Evolutionary conservation across 805 yeast species (phyloP), one percentile per base, ranked within the genome.

Genomic region (Metschnikowia gelsemii): DNA sequence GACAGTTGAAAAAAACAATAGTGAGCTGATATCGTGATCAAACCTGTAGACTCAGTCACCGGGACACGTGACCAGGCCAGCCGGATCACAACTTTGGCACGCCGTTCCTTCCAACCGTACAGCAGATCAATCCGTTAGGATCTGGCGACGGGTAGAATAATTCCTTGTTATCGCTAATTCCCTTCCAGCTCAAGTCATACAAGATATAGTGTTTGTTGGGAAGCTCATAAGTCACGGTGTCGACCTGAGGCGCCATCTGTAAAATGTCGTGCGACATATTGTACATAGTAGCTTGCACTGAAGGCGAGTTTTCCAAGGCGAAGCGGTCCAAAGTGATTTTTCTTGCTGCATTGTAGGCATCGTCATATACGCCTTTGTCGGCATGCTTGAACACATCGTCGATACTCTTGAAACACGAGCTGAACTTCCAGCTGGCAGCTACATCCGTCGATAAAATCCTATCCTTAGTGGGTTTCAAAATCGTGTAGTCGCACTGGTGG

Each of bases 241-340:
- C 76, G 42, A 90, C 72, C 45, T 70, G 70, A 2, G 80, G 72
- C 42, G 78, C 83, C 38, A 56, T 58, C 36, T 68, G 71, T 59
- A 90, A 75, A 50, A 90, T 87, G 49, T 78, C 80, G 50, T 79
- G 74, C 28, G 86, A 76, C 93, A 90, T 90, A 75, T 88, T 86
- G 74, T 79, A 90, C 96, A 90, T 91, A 45, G 96, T 90, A 33
- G 96, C 96, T 71, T 90, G 97, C 34, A 90, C 97, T 19, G 95
- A 85, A n/a, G 96, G 80, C 8, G 96, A 87, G 64, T 87, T 80
- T 65, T 90, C 96, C 37, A 76, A 63, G 13, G 96, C 96, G 64
- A 90, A 90, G 45, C 75, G 73, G 40, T 79, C 83, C 55, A 89
- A 73, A 1, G 96, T 88, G 55, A 78, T 75, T 28, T 69, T 70